Evolutionary conservation across 805 yeast species (phyloP).

Genomic region (Ogataea sp.): DNA sequence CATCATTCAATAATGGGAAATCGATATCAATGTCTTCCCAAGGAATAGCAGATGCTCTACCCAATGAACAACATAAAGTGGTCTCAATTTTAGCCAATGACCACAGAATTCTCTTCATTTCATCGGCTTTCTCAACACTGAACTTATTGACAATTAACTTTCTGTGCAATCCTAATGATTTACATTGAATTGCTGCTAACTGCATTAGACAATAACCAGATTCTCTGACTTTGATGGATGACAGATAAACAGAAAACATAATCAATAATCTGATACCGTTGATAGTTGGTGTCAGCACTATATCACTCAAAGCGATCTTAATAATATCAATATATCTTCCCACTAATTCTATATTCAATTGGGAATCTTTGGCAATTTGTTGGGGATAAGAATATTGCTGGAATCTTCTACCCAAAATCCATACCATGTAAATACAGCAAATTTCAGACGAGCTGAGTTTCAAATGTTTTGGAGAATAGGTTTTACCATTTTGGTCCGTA

Average conservation of each 20-base stretch:
- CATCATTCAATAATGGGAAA: slow-evolving; percentile 25
- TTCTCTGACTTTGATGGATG: slow-evolving; percentile 37
- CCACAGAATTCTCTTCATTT: slow-evolving; percentile 36
- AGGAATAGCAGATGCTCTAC: slow-evolving; percentile 35
- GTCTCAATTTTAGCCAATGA: slow-evolving; percentile 34
- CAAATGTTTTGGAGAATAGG: slow-evolving; percentile 8
- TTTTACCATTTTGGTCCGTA: neutral
- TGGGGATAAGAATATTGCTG: slow-evolving; percentile 21
- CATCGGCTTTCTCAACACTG: slow-evolving; percentile 26
- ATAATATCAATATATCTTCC: slow-evolving; percentile 31
- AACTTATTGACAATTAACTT: slow-evolving; percentile 28
- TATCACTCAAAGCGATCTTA: slow-evolving; percentile 33
- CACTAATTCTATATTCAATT: slow-evolving; percentile 19
- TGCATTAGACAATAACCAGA: slow-evolving; percentile 40
- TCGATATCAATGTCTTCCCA: slow-evolving; percentile 37
- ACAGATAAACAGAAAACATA: slow-evolving; percentile 34
- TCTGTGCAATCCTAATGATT: slow-evolving; percentile 40
- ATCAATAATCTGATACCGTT: slow-evolving; percentile 36
- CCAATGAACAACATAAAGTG: slow-evolving; percentile 34
- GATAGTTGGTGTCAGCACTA: slow-evolving; percentile 34
- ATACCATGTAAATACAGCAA: slow-evolving; percentile 39
- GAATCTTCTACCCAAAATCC: slow-evolving; percentile 32
- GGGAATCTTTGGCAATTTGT: slow-evolving; percentile 6
- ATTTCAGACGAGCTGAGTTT: slow-evolving; percentile 26
- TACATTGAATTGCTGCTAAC: slow-evolving; percentile 38